A percentile compares a stretch with the other conserved stretches of the same genome.
phyloP scores from a whole-genome alignment of 768 basidiomycete species.

The Tephrocybe sp. region DNA sequence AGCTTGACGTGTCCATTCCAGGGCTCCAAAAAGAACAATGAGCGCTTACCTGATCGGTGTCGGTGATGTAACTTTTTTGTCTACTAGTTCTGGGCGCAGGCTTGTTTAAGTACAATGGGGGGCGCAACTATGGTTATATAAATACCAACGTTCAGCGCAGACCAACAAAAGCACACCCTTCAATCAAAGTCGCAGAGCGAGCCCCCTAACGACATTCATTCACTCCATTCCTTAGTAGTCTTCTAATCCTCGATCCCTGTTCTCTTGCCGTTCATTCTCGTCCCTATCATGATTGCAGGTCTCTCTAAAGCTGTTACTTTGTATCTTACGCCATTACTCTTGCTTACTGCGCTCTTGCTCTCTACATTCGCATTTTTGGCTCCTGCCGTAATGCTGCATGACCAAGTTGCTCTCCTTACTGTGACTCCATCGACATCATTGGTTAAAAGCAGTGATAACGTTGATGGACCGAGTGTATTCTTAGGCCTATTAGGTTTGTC shows the following conservation, averaged over 20 bases:
- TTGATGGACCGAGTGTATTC: conserved; percentile 71
- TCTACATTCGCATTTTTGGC: conserved; percentile 69
- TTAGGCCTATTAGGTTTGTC: conserved; percentile 64
- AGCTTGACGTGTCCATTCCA: conserved; percentile 5
- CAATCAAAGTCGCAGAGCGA: conserved; percentile 26
- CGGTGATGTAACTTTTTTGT: background rate
- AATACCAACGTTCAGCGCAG: background rate
- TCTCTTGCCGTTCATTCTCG: background rate
- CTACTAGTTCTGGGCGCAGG: background rate
- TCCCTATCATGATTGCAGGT: conserved; percentile 59
- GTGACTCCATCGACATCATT: conserved; percentile 55
- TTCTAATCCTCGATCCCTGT: background rate
- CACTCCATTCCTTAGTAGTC: conserved; percentile 6
- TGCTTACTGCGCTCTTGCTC: conserved; percentile 65
- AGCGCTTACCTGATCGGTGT: background rate
- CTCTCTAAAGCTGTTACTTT: conserved; percentile 68
- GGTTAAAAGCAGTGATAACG: conserved; percentile 26
- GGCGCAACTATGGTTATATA: conserved; percentile 5
- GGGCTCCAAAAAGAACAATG: conserved; percentile 12
- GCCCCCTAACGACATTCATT: conserved; percentile 17
- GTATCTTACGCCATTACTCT: conserved; percentile 66
- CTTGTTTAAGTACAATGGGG: conserved; percentile 10
- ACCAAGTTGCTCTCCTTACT: conserved; percentile 62
- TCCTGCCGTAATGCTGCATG: conserved; percentile 58
- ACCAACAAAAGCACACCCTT: conserved; percentile 13